phyloP scores from a whole-genome alignment of 129 eudicot genomes.

The Tagetes patula region DNA sequence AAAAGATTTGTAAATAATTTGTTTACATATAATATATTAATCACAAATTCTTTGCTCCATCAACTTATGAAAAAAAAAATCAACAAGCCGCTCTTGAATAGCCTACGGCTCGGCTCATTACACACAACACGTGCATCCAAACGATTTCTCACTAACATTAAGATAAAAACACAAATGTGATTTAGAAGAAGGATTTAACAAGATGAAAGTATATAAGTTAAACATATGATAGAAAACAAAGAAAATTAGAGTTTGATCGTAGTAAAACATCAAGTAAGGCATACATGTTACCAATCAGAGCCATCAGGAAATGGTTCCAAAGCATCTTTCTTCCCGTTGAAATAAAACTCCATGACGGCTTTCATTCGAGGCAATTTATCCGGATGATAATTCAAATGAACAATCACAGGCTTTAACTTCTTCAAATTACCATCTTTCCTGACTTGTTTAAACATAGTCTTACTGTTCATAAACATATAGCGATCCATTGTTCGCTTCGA shows the following conservation, averaged over 20 bases:
- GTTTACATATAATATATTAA: no score
- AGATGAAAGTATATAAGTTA: not conserved
- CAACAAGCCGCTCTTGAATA: not conserved
- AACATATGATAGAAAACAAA: slow-evolving; percentile 1
- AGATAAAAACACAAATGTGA: not conserved
- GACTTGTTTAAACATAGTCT: slow-evolving; percentile 65
- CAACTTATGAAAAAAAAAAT: not conserved
- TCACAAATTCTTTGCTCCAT: no score
- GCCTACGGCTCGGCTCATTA: not conserved
- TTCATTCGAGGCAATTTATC: slow-evolving; percentile 69
- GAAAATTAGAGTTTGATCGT: not conserved
- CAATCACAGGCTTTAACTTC: slow-evolving; percentile 68
- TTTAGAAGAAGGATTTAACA: slow-evolving; percentile 1
- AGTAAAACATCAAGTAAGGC: slow-evolving; percentile 2
- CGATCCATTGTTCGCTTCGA: slow-evolving; percentile 72
- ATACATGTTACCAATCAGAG: slow-evolving; percentile 37
- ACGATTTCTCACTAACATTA: not conserved
- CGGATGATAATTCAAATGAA: slow-evolving; percentile 79
- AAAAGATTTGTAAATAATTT: no score
- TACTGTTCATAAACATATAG: slow-evolving; percentile 72
- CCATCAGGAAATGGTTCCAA: slow-evolving; percentile 68
- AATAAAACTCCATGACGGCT: slow-evolving; percentile 67
- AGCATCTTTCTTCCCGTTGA: slow-evolving; percentile 70
- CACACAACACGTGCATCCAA: no score
- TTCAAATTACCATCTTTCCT: slow-evolving; percentile 56